phyloP scores from a whole-genome alignment of 805 yeast species.

The Candida anglica region DNA sequence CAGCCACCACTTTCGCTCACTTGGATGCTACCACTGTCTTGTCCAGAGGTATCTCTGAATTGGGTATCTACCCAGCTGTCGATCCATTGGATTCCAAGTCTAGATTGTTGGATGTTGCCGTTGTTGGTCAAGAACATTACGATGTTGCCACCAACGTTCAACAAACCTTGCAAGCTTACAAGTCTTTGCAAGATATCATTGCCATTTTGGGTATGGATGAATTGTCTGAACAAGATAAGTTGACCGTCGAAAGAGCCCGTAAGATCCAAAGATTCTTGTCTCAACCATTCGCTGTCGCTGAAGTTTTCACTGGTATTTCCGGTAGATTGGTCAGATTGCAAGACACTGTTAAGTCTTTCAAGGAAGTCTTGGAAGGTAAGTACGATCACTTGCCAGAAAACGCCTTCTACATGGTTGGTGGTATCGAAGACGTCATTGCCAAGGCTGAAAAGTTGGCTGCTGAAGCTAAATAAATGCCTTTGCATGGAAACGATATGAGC shows the following conservation, averaged over 20 bases:
- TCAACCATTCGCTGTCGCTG: constrained; percentile 99
- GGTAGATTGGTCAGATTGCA: constrained; percentile 96
- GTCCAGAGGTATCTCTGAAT: constrained; percentile 99
- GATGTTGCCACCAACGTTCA: constrained; percentile 92
- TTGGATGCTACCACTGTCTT: constrained; percentile 99
- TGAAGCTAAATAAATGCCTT: constrained; percentile 60
- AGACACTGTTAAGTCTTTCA: constrained; percentile 93
- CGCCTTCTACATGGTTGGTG: constrained; percentile 99
- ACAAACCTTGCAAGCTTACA: constrained; percentile 99
- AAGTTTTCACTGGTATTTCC: constrained; percentile 99
- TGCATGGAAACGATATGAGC: constrained; percentile 2
- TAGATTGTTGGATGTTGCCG: constrained; percentile 94
- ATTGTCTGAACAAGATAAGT: constrained; percentile 96
- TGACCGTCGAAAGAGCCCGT: constrained; percentile 99
- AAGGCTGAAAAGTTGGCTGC: constrained; percentile 99
- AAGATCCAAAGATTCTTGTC: constrained; percentile 99
- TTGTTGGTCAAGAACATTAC: constrained; percentile 99
- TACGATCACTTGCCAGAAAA: constrained; percentile 98
- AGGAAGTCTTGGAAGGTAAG: constrained; percentile 96
- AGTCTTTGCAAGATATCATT: constrained; percentile 99
- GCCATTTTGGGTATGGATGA: constrained; percentile 99
- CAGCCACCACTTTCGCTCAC: constrained; percentile 99
- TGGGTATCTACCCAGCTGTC: constrained; percentile 99
- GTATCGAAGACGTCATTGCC: constrained; percentile 97
- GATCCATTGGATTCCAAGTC: constrained; percentile 99